These are phyloP conservation scores for Grifola frondosa DNA, from an alignment of 1,284 basidiomycete species.

Conservation along the genomic window DNA sequence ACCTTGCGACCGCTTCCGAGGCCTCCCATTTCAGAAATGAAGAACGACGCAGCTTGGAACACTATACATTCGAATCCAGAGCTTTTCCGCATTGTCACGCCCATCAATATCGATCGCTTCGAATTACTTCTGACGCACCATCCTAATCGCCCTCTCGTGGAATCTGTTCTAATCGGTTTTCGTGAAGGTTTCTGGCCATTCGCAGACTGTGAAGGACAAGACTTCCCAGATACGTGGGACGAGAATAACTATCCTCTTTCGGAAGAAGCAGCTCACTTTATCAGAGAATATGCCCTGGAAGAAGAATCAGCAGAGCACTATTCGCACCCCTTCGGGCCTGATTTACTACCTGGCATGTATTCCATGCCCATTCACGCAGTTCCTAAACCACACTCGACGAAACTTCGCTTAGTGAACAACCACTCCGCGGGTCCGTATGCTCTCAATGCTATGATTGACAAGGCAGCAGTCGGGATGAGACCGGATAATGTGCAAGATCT, in stretches of 20 bases:
- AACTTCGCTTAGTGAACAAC: slow-evolving; percentile 39
- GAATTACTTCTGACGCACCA: slow-evolving; percentile 17
- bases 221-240: slow-evolving; percentile 11
- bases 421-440: slow-evolving; percentile 35
- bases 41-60: slow-evolving; percentile 9
- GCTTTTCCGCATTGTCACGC: slow-evolving; percentile 34
- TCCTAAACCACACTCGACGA: slow-evolving; percentile 37
- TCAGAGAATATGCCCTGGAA: slow-evolving; percentile 13
- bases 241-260: background rate
- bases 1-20: too few species aligned
- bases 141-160: slow-evolving; percentile 28
- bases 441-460: slow-evolving; percentile 41
- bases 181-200: slow-evolving; percentile 29
- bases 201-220: slow-evolving; percentile 12
- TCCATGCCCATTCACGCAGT: slow-evolving; percentile 40
- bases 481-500: slow-evolving; percentile 35
- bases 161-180: slow-evolving; percentile 23
- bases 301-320: slow-evolving; percentile 35
- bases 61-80: slow-evolving; percentile 28
- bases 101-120: slow-evolving; percentile 34
- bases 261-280: slow-evolving; percentile 1
- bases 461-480: slow-evolving; percentile 17
- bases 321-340: slow-evolving; percentile 36
- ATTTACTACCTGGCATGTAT: slow-evolving; percentile 47
- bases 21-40: slow-evolving; percentile 12